Base-by-base conservation (phyloP, 345 rosid genomes). In the Populus tremula region DNA sequence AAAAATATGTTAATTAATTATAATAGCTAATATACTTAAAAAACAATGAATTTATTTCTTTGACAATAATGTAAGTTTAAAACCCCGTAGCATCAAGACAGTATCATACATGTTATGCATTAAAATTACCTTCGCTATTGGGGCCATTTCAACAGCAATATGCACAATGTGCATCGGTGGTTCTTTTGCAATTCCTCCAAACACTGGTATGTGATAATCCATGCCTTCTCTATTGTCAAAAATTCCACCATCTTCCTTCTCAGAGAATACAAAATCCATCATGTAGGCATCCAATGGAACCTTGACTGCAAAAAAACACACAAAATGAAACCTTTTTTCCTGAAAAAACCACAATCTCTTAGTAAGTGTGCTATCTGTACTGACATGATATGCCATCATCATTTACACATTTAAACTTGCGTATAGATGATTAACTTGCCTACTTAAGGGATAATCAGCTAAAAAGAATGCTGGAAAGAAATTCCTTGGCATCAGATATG, bases 191-290 rank as follows among this genome's bases (percentile, higher is more conserved):
- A 90, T 81, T 79, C 96, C 98, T 78, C 92, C 97, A 76, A 84
- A 69, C 17, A 92, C 91, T 13, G 98, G 98, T 80, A 90, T 67
- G 74, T 95, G 99, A 82, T 95, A 95, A 86, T 95, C 99, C 90
- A 81, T 84, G 71, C 93, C 88, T 81, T 85, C 74, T 78, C 79
- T 92, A 87, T 93, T 95, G 86, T 93, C 96, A 70, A 90, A 93
- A 54, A 78, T 78, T 67, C 97, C 99, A 47, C 96, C 99, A 78
- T 91, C 91, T 78, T 93, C 94, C 85, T 62, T 82, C 89, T 95
- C 99, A 35, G 98, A 93, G 86, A 95, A 95, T 74, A 95, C 99
- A 85, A 95, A 95, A 82, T 95, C 99, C 91, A 95, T 91, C 97
- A 87, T 73, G 83, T 93, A 91, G 66, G 97, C 98, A 90, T 95